Base-by-base conservation (phyloP, 2,329 filamentous ascomycete species). In the Aspergillus costaricaensis region DNA sequence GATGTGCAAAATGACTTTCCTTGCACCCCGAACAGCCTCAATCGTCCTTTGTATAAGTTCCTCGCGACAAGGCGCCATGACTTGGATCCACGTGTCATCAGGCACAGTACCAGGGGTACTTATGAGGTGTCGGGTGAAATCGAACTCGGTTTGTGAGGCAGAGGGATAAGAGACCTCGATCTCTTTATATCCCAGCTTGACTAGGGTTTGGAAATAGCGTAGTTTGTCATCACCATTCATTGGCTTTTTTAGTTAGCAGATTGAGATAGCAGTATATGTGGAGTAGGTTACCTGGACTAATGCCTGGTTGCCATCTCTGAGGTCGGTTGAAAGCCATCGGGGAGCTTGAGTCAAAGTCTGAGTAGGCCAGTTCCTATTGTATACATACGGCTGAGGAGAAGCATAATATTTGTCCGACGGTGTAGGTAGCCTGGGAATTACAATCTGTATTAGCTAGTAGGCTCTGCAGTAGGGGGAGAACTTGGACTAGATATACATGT, bases 151-250 rank as follows among this genome's bases (percentile, higher is more conserved):
- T 72, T 94, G 88, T 44, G 91, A 96, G 10, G 92, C 91, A 0
- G 91, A 95, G 55, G 93, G 92, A 77, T 96, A 96, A 3, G 91
- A 93, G 25, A 96, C 88, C 74, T 96, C 92, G 65, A 96, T 96
- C 79, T 96, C 92, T 79, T 96, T 96, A 83, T 94, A 96, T 69
- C 92, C 93, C 54, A 96, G 83, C 64, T 92, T 86, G 70, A 88
- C 86, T 57, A 96, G 86, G 91, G 96, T 92, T 77, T 91, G 87
- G 83, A 97, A 97, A 83, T 91, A 96, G 61, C 83, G 82, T 86
- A 89, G 93, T 80, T 96, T 96, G 80, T 96, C 91, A 52, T 95
- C 91, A 67, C 91, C 91, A 72, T 91, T 89, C 92, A 96, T 96
- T 61, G 92, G 92, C 75, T 96, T 90, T 51, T 14, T 14, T 19